These are phyloP conservation scores for Penstemon newberryi DNA, from an alignment of 257 asterid genomes.

Conservation along the genomic window DNA sequence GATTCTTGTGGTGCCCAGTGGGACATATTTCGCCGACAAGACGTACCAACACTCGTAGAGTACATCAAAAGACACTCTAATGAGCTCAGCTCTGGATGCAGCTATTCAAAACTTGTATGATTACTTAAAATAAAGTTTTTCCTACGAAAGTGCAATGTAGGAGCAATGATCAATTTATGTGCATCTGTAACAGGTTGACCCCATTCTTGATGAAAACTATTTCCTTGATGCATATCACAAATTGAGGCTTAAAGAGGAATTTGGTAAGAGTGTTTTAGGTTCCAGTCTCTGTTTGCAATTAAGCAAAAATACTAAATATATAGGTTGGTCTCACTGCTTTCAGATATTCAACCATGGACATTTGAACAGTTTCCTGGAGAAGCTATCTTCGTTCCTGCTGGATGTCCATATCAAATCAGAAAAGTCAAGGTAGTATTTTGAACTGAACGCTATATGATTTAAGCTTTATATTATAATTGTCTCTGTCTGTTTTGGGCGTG, in stretches of 20 bases:
- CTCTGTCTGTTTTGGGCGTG: not conserved
- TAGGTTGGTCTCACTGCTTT: constrained; percentile 28
- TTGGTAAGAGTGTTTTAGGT: constrained; percentile 50
- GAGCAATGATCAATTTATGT: constrained; percentile 15
- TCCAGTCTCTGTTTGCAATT: constrained; percentile 13
- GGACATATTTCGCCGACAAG: constrained; percentile 87
- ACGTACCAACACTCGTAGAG: constrained; percentile 81
- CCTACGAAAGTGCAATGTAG: constrained; percentile 12
- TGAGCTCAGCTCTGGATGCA: constrained; percentile 57
- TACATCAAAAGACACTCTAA: constrained; percentile 70
- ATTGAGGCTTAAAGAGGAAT: constrained; percentile 88
- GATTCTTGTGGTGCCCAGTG: constrained; percentile 81
- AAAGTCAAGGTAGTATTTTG: constrained; percentile 60
- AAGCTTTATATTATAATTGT: not conserved
- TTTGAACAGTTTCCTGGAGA: constrained; percentile 83
- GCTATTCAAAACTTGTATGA: constrained; percentile 58
- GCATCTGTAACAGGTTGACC: constrained; percentile 67
- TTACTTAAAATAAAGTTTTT: constrained; percentile 12
- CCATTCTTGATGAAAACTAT: constrained; percentile 78
- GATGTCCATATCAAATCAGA: constrained; percentile 93
- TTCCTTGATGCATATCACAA: constrained; percentile 93
- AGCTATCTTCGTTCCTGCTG: constrained; percentile 96
- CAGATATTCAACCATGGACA: constrained; percentile 91
- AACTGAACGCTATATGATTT: not conserved
- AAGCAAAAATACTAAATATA: constrained; percentile 19